Conservation (phyloP, 2,329 filamentous ascomycete species). For the Zalaria sp. region DNA sequence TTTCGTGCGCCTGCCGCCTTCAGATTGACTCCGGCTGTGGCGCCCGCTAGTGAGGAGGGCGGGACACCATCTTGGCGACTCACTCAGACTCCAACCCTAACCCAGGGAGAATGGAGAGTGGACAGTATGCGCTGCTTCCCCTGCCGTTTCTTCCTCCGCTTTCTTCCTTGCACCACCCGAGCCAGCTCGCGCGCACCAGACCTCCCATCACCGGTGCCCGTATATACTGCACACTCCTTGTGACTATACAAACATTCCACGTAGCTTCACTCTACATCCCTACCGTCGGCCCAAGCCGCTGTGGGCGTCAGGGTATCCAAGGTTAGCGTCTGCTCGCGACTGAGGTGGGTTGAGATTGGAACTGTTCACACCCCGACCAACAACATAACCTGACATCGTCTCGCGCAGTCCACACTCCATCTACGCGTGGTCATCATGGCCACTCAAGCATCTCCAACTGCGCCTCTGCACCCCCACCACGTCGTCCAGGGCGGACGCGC, state of each 20-base stretch:
- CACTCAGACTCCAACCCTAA: neutral
- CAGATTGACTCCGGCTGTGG: too few relatives aligned
- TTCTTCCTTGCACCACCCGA: neutral
- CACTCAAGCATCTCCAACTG: slow-evolving; percentile 61
- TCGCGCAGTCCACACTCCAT: neutral
- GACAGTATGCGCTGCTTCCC: neutral
- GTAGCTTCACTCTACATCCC: neutral
- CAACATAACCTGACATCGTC: neutral
- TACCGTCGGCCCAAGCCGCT: neutral
- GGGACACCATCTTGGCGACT: too few relatives aligned
- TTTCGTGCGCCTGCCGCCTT: too few relatives aligned
- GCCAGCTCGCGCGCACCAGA: neutral
- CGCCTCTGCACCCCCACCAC: slow-evolving; percentile 54
- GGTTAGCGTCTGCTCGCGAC: neutral
- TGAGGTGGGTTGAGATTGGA: neutral
- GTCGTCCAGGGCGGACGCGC: slow-evolving; percentile 49
- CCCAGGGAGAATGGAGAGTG: neutral
- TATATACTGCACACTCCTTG: neutral
- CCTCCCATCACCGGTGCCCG: neutral
- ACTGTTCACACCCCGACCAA: slow-evolving; percentile 4
- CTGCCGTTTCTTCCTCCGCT: neutral
- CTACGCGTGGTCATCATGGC: slow-evolving; percentile 12
- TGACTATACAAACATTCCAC: neutral
- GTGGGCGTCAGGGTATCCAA: neutral
- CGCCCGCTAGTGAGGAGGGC: too few relatives aligned